Percentiles rank a stretch among this genome's conserved stretches.
Conservation (phyloP, 257 asterid species). For the Solanum medicagineum region DNA sequence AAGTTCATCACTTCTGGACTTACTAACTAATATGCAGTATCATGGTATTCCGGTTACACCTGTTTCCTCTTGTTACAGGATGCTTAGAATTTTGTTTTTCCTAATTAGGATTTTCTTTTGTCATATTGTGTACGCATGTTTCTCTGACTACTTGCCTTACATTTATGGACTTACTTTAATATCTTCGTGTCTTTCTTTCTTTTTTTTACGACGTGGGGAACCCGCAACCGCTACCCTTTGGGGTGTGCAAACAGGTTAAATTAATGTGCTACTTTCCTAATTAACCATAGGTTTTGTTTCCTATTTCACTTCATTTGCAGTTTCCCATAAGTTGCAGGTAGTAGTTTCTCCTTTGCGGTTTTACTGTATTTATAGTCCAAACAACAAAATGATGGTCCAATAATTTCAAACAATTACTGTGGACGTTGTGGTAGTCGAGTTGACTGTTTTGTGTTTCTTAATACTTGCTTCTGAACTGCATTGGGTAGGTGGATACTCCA, state of each 20-base stretch:
- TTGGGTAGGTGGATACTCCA: constrained; percentile 58
- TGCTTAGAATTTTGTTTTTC: not conserved
- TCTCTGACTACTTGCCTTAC: not conserved
- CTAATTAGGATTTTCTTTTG: not conserved
- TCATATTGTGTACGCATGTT: not conserved
- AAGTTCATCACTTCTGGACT: not conserved
- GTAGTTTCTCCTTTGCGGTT: not conserved
- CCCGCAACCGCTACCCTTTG: no score
- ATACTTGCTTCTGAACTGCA: constrained; percentile 6
- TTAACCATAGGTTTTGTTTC: not conserved
- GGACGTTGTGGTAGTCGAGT: not conserved
- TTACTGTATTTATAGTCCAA: not conserved
- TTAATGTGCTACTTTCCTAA: not conserved
- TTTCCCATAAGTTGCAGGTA: not conserved
- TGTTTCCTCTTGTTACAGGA: not conserved
- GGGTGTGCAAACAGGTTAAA: not conserved
- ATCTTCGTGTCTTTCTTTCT: not conserved
- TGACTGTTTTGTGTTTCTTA: not conserved
- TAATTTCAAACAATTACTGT: not conserved
- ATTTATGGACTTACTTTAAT: not conserved
- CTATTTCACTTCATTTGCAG: not conserved
- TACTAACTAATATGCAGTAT: not conserved
- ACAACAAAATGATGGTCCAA: not conserved
- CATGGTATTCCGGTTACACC: not conserved
- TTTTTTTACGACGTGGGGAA: no score